phyloP scores from a whole-genome alignment of 176 grass and related monocot species.

The Triticum dicoccoides region DNA sequence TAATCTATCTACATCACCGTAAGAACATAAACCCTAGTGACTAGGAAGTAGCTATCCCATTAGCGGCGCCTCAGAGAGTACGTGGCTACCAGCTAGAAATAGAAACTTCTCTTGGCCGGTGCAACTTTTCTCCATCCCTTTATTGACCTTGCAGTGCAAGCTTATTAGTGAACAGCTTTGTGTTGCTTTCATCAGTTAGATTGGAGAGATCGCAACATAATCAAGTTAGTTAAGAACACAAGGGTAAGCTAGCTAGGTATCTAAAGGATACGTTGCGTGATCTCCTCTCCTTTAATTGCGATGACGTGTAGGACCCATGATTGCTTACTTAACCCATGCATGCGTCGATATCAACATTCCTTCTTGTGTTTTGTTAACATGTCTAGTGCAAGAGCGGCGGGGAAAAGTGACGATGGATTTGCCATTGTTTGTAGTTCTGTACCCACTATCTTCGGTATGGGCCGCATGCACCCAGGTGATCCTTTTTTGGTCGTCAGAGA shows the following conservation, averaged over 20 bases:
- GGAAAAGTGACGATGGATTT: constrained; percentile 12
- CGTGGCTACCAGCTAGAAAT: background rate
- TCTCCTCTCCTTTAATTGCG: background rate
- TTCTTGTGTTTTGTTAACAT: background rate
- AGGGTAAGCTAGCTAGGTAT: background rate
- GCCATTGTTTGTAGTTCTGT: background rate
- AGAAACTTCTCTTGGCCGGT: constrained; percentile 19
- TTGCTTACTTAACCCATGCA: background rate
- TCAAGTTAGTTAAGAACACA: constrained; percentile 4
- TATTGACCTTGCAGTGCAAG: constrained; percentile 23
- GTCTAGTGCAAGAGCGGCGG: constrained; percentile 7
- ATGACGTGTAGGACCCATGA: background rate
- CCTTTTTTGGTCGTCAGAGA: background rate
- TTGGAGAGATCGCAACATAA: background rate
- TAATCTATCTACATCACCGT: background rate
- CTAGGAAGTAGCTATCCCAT: background rate
- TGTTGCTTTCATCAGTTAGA: background rate
- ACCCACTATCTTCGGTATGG: constrained; percentile 34
- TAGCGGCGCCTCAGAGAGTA: constrained; percentile 27
- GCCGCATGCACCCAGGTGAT: background rate
- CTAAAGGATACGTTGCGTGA: background rate
- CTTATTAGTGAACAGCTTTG: background rate
- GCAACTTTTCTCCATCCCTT: background rate
- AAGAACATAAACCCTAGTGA: background rate
- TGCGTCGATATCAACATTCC: too few species aligned